Conservation (phyloP, 2,329 filamentous ascomycete genomes). For the Cercospora sesami region DNA sequence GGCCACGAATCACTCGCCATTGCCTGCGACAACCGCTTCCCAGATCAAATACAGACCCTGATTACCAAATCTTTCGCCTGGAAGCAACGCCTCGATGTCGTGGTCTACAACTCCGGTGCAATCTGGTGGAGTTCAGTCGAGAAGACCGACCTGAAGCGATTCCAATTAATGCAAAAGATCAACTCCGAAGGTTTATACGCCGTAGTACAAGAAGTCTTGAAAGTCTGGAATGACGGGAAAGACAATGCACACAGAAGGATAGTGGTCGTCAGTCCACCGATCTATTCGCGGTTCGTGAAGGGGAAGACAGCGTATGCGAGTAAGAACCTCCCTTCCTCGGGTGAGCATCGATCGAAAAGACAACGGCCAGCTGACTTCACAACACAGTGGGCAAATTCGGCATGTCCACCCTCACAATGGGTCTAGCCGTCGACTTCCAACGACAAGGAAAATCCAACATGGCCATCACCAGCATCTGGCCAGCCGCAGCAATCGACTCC, state of each 20-base stretch:
- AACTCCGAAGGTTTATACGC: slow-evolving; percentile 77
- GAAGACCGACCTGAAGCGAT: slow-evolving; percentile 60
- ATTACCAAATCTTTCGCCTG: slow-evolving; percentile 56
- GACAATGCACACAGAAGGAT: slow-evolving; percentile 58
- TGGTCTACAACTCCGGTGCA: slow-evolving; percentile 81
- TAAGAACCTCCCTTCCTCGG: slow-evolving; percentile 32
- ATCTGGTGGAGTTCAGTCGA: slow-evolving; percentile 72
- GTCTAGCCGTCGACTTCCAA: slow-evolving; percentile 77
- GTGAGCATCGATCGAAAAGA: neutral
- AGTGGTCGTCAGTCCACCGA: slow-evolving; percentile 78
- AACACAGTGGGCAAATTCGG: slow-evolving; percentile 42
- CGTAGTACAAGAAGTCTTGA: slow-evolving; percentile 64
- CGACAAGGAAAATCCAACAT: slow-evolving; percentile 65
- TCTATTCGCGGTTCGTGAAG: slow-evolving; percentile 80
- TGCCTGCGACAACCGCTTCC: slow-evolving; percentile 67
- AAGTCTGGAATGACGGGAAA: slow-evolving; percentile 56
- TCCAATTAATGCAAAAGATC: slow-evolving; percentile 68
- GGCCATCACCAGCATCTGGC: slow-evolving; percentile 82
- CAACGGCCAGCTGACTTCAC: neutral
- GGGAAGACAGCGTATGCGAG: slow-evolving; percentile 82
- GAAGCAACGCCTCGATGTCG: slow-evolving; percentile 67
- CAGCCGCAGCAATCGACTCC: slow-evolving; percentile 74
- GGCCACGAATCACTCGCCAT: slow-evolving; percentile 63
- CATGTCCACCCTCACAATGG: slow-evolving; percentile 80
- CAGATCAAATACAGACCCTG: slow-evolving; percentile 61